Evolutionary conservation across 1,284 basidiomycete species (phyloP).

Genomic region (Pseudozyma thailandica): DNA sequence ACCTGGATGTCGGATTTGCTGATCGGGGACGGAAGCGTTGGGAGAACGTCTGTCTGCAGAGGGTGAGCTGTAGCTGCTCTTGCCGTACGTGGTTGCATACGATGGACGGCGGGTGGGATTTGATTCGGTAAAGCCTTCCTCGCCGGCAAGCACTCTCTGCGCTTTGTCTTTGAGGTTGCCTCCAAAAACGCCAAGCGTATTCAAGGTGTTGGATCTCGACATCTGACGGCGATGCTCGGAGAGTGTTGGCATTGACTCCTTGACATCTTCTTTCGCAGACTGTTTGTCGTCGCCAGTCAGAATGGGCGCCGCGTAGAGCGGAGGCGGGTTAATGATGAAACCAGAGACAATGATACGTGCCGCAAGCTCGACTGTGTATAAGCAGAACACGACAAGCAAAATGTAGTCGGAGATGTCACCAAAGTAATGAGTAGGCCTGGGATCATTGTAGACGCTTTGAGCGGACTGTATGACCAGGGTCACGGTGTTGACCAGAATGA

Average conservation of each 20-base stretch:
- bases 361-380: constrained; percentile 90
- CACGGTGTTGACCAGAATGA: constrained; percentile 86
- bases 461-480: constrained; percentile 84
- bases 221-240: constrained; percentile 37
- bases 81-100: not conserved
- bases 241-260: constrained; percentile 6
- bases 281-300: not conserved
- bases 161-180: constrained; percentile 49
- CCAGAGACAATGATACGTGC: constrained; percentile 92
- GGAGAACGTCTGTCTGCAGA: not conserved
- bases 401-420: constrained; percentile 86
- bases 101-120: not conserved
- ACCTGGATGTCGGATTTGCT: constrained; percentile 22
- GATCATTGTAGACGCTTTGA: constrained; percentile 70
- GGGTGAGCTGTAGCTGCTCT: not conserved
- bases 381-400: constrained; percentile 81
- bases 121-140: constrained; percentile 23
- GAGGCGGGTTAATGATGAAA: constrained; percentile 83
- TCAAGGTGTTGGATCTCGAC: constrained; percentile 58
- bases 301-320: constrained; percentile 32
- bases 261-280: not conserved
- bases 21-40: not conserved
- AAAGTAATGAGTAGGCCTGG: constrained; percentile 78
- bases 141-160: constrained; percentile 31
- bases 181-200: constrained; percentile 52